Base-by-base conservation (phyloP, 2,329 filamentous ascomycete species). In the Cordyceps militaris region DNA sequence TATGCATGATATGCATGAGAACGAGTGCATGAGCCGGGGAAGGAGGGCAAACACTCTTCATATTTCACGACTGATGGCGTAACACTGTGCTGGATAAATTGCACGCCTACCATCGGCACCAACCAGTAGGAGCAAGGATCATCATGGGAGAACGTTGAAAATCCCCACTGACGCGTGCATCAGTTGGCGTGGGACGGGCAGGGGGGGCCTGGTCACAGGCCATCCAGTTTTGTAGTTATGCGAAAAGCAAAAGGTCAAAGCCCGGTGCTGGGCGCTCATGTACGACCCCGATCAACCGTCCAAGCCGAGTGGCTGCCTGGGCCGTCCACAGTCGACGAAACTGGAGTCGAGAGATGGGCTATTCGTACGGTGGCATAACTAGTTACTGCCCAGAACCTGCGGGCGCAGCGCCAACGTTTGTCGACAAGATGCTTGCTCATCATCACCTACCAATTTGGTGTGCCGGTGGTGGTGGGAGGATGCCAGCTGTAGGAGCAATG, bases 201-300 rank as follows among this genome's bases (percentile, higher is more conserved):
- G 38, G 47, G 46, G 46, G n/a, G 11, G 7, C 28, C 44, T 24
- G 23, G 42, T 14, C 11, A 14, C 36, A 8, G 10, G 42, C 42
- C 42, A 11, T 43, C 24, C 32, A 11, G 32, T 34, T 11, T 13
- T 9, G 32, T 34, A 9, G 32, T 13, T 11, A 34, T 11, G 52
- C 52, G 21, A 36, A 55, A 55, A 55, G 42, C 30, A 55, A 42
- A 36, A 55, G 52, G 52, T 47, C 51, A 44, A 54, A 54, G 38
- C 19, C 40, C 24, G 14, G 24, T 16, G 14, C 34, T 11, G 34
- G 34, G 14, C n/a, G 32, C 36, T 40, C 6, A 43, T 40, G 49
- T 21, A 10, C n/a, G 8, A 13, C 42, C 26, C 44, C 49, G 34
- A 52, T 34, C 50, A 53, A 28, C 26, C 50, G 50, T 38, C n/a